Conservation (phyloP, 768 basidiomycete genomes). For the Boletus speciosus region DNA sequence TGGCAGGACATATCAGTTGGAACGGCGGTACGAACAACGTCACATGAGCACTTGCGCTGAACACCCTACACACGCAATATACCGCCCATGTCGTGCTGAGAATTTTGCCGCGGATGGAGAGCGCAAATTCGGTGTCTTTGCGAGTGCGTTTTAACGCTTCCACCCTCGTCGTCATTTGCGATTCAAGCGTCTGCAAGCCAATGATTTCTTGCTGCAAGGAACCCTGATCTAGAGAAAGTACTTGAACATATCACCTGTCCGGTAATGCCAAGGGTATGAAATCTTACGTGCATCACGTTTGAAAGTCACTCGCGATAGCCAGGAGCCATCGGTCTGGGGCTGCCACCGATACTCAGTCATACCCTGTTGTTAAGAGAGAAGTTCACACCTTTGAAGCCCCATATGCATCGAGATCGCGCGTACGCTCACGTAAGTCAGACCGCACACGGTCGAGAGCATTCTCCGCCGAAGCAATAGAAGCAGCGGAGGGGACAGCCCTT, state of each 20-base stretch:
- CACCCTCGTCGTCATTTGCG: slow-evolving; percentile 61
- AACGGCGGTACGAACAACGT: slow-evolving; percentile 4
- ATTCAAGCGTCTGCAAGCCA: slow-evolving; percentile 64
- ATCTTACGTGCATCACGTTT: slow-evolving; percentile 32
- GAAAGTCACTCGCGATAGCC: slow-evolving; percentile 29
- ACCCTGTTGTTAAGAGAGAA: not conserved
- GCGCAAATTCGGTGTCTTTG: slow-evolving; percentile 45
- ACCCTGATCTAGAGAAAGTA: slow-evolving; percentile 30
- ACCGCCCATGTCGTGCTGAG: slow-evolving; percentile 55
- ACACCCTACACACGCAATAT: slow-evolving; percentile 62
- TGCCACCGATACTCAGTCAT: slow-evolving; percentile 13
- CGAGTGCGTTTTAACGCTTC: slow-evolving; percentile 47
- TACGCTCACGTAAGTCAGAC: slow-evolving; percentile 48
- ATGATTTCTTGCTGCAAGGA: slow-evolving; percentile 52
- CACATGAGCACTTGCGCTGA: slow-evolving; percentile 47
- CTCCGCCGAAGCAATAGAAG: slow-evolving; percentile 49
- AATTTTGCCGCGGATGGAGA: slow-evolving; percentile 53
- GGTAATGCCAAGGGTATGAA: slow-evolving; percentile 7
- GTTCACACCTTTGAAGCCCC: slow-evolving; percentile 23
- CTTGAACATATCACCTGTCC: not conserved
- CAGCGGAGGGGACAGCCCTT: slow-evolving; percentile 22
- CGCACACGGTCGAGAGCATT: slow-evolving; percentile 56
- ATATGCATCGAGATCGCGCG: slow-evolving; percentile 25
- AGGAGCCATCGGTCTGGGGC: slow-evolving; percentile 25
- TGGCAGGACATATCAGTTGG: slow-evolving; percentile 20